These are phyloP conservation scores for Glycine soja DNA, from an alignment of 306 rosid genomes.

Conservation along the genomic window DNA sequence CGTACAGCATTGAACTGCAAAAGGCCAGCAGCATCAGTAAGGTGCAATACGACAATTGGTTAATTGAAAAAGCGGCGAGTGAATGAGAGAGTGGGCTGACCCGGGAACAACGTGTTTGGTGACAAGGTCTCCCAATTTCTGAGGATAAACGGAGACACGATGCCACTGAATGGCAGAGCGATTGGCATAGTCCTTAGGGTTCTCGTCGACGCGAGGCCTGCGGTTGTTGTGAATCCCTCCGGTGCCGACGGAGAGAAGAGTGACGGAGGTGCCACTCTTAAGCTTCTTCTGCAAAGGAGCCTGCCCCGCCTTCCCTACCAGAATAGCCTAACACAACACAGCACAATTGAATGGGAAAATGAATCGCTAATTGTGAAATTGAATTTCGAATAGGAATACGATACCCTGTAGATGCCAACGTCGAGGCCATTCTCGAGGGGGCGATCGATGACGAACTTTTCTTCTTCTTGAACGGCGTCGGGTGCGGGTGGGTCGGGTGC, in stretches of 20 bases:
- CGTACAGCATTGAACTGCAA: conserved; percentile 73
- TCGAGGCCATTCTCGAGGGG: conserved; percentile 85
- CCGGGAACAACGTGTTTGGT: conserved; percentile 64
- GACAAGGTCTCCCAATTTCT: conserved; percentile 60
- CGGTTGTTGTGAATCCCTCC: conserved; percentile 93
- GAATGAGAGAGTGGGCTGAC: conserved; percentile 43
- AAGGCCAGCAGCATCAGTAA: neutral
- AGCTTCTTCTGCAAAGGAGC: conserved; percentile 85
- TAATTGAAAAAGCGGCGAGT: neutral
- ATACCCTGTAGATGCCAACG: conserved; percentile 76
- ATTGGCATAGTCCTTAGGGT: conserved; percentile 78
- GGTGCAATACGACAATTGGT: neutral
- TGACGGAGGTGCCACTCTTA: conserved; percentile 66
- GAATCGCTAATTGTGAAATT: neutral
- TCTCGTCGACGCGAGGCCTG: conserved; percentile 78
- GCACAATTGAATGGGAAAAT: neutral
- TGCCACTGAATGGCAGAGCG: conserved; percentile 89
- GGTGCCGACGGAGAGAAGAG: conserved; percentile 75
- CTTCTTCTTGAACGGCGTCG: neutral
- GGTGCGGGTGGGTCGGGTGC: neutral
- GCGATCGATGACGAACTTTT: conserved; percentile 38
- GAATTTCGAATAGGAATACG: conserved; percentile 38
- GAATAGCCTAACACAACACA: conserved; percentile 66
- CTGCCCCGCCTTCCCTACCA: conserved; percentile 87
- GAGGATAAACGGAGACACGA: conserved; percentile 76